Evolutionary conservation across 2,329 filamentous ascomycete species (phyloP).

Genomic region (Nemania sp.): DNA sequence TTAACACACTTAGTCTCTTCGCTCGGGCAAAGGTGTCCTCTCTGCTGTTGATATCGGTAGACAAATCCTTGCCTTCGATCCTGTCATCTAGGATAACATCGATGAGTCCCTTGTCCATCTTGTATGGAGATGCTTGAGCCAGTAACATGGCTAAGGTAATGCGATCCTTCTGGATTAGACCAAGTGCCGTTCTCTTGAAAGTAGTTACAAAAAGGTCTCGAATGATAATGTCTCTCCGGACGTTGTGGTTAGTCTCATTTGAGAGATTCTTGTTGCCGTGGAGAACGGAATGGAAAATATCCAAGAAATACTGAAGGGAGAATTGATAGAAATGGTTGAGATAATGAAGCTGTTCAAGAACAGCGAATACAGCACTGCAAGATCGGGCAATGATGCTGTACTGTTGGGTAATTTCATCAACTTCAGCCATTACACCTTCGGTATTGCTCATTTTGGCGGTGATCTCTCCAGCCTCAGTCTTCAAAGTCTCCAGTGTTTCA

Average conservation of each 20-base stretch:
- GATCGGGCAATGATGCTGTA: constrained; percentile 94
- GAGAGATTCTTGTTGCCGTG: constrained; percentile 80
- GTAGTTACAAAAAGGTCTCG: constrained; percentile 90
- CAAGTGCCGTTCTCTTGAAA: constrained; percentile 93
- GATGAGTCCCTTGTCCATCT: constrained; percentile 91
- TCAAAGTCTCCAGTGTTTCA: constrained; percentile 95
- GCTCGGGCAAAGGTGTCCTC: constrained; percentile 77
- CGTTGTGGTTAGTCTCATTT: constrained; percentile 78
- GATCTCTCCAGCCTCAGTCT: constrained; percentile 97
- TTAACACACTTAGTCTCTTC: constrained; percentile 77
- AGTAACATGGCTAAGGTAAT: constrained; percentile 95
- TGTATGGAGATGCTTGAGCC: constrained; percentile 93
- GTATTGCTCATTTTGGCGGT: constrained; percentile 96
- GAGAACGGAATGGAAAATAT: constrained; percentile 95
- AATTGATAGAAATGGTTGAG: constrained; percentile 99
- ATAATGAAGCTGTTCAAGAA: constrained; percentile 96
- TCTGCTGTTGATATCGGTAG: constrained; percentile 71
- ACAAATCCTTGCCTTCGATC: constrained; percentile 82
- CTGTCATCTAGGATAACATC: constrained; percentile 86
- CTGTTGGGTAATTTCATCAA: constrained; percentile 93
- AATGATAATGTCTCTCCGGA: constrained; percentile 88
- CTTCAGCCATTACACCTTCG: constrained; percentile 97
- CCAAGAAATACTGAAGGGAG: constrained; percentile 96
- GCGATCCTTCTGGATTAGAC: constrained; percentile 91
- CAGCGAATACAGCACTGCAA: constrained; percentile 96